Evolutionary conservation across 106 monocot species (phyloP), one percentile per base, ranked within the genome.

Genomic region (Narthecium ossifragum): DNA sequence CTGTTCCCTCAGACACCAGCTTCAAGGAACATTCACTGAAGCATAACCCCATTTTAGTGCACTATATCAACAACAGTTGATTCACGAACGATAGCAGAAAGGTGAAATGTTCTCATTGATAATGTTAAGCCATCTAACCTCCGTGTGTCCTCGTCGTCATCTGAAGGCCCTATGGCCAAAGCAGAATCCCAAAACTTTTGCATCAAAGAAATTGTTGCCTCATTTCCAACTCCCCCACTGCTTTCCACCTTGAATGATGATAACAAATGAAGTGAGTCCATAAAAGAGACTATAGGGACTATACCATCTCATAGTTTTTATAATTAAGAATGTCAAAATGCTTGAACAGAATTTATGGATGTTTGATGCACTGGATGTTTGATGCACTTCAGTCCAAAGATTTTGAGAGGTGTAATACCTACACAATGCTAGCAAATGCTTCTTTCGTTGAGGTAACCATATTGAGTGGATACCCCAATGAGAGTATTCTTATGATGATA

Each of bases 121-220:
- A 26, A 8, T 51, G 29, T 27, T n/a, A 40, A 11, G 23, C 6
- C 25, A 41, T 34, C 6, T 22, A 38, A 86, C 80, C 88, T 83
- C 64, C 79, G 59, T 31, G 65, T 57, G 28, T 84, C 90, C 29
- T 78, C 90, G 51, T 90, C 86, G 21, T 90, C 83, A 37, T 90
- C 90, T 8, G 40, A 46, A 50, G 86, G 81, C 24, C 86, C 84
- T 18, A 84, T 28, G 26, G 75, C 73, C 78, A 98, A 69, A 36
- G 96, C 84, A 28, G 96, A 81, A 63, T 98, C 90, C 96, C 90
- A 98, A 53, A 98, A 98, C 68, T 90, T 90, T 45, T 98, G 90
- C 83, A 90, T 81, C 78, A 98, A 65, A 51, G 70, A 84, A 48
- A 66, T 59, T 52, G 90, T 64, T 43, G 81, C 69, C 51, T 87